phyloP scores from a whole-genome alignment of 2,329 filamentous ascomycete genomes.

The Beauveria brongniartii region DNA sequence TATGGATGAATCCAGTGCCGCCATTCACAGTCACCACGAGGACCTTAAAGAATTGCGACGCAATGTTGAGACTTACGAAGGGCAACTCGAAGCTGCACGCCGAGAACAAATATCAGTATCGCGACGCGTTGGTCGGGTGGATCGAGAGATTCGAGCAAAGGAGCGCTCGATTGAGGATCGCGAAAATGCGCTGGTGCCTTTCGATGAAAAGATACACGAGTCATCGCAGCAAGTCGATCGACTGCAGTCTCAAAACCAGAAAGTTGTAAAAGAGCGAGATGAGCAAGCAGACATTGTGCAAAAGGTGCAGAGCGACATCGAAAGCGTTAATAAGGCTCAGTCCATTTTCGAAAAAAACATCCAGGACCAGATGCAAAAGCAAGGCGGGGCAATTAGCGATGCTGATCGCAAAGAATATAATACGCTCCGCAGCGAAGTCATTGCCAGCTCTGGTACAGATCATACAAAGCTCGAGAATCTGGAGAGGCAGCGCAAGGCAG shows the following conservation, averaged over 20 bases:
- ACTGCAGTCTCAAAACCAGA: conserved; percentile 58
- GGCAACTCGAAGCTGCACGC: conserved; percentile 70
- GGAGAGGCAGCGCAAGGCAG: conserved; percentile 81
- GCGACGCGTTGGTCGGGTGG: conserved; percentile 71
- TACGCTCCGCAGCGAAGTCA: conserved; percentile 73
- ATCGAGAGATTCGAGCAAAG: conserved; percentile 76
- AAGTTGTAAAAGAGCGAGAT: conserved; percentile 69
- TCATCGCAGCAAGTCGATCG: conserved; percentile 62
- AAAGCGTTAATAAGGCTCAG: conserved; percentile 81
- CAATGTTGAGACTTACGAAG: conserved; percentile 77
- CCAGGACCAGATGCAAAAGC: conserved; percentile 73
- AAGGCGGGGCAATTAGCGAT: conserved; percentile 78
- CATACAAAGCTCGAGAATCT: conserved; percentile 79
- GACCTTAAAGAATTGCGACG: conserved; percentile 89
- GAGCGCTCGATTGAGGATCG: conserved; percentile 83
- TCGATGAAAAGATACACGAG: conserved; percentile 85
- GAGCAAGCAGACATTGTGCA: conserved; percentile 60
- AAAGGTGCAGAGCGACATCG: conserved; percentile 72
- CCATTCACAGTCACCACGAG: conserved; percentile 90
- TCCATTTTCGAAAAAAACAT: conserved; percentile 83
- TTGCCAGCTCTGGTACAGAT: conserved; percentile 70
- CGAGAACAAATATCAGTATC: conserved; percentile 72
- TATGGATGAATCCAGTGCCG: conserved; percentile 83
- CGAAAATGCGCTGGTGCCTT: conserved; percentile 75
- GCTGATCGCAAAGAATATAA: conserved; percentile 87